Conservation (phyloP, 2,329 filamentous ascomycete species). For the Verticillium dahliae region DNA sequence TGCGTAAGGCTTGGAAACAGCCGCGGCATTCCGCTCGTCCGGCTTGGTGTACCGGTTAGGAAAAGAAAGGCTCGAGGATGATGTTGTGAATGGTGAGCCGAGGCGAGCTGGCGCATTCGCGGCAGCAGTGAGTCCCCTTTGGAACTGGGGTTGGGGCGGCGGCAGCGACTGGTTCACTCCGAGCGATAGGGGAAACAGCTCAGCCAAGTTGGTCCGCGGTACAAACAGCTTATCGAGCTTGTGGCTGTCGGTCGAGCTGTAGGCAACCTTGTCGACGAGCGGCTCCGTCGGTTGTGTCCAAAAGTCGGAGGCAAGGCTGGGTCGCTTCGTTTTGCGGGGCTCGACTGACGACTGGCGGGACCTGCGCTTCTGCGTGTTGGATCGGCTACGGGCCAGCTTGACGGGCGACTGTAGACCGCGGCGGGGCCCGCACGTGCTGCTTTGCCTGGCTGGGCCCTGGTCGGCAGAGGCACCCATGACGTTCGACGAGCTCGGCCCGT, state of each 20-base stretch:
- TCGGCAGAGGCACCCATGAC: conserved; percentile 34
- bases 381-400: conserved; percentile 41
- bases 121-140: conserved; percentile 16
- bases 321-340: conserved; percentile 42
- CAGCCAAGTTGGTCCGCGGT: conserved; percentile 33
- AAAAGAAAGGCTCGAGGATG: conserved; percentile 48
- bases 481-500: conserved; percentile 54
- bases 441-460: conserved; percentile 29
- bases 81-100: conserved; percentile 51
- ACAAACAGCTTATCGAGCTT: conserved; percentile 30
- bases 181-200: conserved; percentile 24
- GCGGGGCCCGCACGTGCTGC: conserved; percentile 42
- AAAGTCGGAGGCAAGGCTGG: conserved; percentile 47
- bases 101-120: conserved; percentile 39
- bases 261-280: conserved; percentile 18
- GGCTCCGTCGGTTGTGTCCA: conserved; percentile 38
- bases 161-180: not conserved
- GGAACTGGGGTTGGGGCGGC: not conserved
- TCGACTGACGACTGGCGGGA: conserved; percentile 39
- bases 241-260: conserved; percentile 25
- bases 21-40: conserved; percentile 34
- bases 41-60: conserved; percentile 49
- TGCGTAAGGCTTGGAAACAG: conserved; percentile 46
- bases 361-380: conserved; percentile 49
- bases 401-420: conserved; percentile 48